These are phyloP conservation scores for Inonotus hispidus DNA, from an alignment of 1,284 basidiomycete species.

Conservation along the genomic window DNA sequence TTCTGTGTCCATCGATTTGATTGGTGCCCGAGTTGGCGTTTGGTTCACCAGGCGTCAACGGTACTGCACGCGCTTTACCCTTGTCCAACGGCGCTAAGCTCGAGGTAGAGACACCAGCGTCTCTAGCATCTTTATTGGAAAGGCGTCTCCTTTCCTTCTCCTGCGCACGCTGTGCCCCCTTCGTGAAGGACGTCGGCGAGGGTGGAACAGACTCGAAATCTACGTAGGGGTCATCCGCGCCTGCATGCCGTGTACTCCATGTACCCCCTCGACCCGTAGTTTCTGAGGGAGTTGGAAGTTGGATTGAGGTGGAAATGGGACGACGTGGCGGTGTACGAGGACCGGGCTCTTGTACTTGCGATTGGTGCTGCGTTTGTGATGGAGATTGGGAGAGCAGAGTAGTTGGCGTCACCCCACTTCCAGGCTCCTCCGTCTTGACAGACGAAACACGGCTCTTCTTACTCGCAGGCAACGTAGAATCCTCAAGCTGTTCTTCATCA, in stretches of 20 bases:
- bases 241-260: not conserved
- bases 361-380: not conserved
- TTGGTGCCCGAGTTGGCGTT: not conserved
- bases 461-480: not conserved
- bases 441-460: constrained; percentile 2
- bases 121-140: not conserved
- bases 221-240: not conserved
- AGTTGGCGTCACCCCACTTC: not conserved
- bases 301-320: not conserved
- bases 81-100: not conserved
- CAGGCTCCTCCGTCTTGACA: constrained; percentile 6
- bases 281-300: not conserved
- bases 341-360: not conserved
- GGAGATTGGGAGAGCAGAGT: not conserved
- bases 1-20: not conserved
- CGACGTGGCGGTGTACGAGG: not conserved
- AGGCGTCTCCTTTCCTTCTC: not conserved
- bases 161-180: constrained; percentile 1
- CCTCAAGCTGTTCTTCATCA: not conserved
- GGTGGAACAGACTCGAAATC: not conserved
- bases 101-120: not conserved
- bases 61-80: not conserved
- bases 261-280: not conserved
- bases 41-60: not conserved
- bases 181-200: constrained; percentile 5